Evolutionary conservation across 1,284 basidiomycete genomes (phyloP).

Genomic region (Pseudozyma hubeiensis): DNA sequence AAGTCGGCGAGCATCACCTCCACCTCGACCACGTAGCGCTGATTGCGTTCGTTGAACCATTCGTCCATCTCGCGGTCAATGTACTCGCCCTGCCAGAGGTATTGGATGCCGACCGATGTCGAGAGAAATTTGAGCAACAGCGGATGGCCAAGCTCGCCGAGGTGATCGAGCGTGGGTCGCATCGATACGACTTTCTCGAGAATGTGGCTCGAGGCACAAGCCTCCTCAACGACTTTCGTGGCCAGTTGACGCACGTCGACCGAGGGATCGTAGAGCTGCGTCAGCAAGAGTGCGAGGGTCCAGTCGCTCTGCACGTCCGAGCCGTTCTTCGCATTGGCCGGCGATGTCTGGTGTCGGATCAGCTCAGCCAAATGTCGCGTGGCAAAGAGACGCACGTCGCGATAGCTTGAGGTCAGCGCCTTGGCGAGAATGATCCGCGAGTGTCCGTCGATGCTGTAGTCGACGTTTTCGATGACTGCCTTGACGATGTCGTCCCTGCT

Average conservation of each 20-base stretch:
- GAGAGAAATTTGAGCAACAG: constrained; percentile 90
- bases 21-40: constrained; percentile 85
- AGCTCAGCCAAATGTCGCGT: constrained; percentile 82
- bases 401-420: constrained; percentile 76
- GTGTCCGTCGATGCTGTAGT: constrained; percentile 70
- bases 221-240: constrained; percentile 87
- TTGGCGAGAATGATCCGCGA: constrained; percentile 80
- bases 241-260: constrained; percentile 90
- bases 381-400: constrained; percentile 77
- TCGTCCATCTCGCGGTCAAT: constrained; percentile 93
- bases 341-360: constrained; percentile 44
- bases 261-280: constrained; percentile 92
- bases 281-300: constrained; percentile 77
- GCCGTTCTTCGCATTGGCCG: constrained; percentile 25
- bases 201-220: constrained; percentile 83
- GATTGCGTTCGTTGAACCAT: constrained; percentile 87
- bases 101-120: constrained; percentile 89
- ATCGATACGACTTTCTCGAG: constrained; percentile 92
- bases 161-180: constrained; percentile 92
- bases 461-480: constrained; percentile 89
- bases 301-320: constrained; percentile 51
- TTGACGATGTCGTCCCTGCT: constrained; percentile 91
- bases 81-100: constrained; percentile 89
- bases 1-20: constrained; percentile 85
- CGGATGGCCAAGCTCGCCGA: constrained; percentile 90